Evolutionary conservation across 768 basidiomycete genomes (phyloP), one percentile per base, ranked within the genome.

Genomic region (Russula compacta): DNA sequence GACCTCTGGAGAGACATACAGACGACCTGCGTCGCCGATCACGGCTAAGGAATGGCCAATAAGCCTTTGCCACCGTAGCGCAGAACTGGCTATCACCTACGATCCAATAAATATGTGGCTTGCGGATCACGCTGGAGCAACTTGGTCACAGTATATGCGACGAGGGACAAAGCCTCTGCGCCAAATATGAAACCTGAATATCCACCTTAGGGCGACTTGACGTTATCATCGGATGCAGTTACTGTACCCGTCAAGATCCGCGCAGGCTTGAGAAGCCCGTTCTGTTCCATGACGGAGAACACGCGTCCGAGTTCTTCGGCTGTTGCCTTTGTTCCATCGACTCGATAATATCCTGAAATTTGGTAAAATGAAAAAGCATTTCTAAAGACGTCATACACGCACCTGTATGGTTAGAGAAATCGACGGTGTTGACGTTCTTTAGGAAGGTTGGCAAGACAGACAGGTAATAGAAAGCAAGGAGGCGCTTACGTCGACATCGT

Each of bases 321-420:
- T 3, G 81, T 84, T 6, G 92, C 83, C 69, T 83, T 89, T 29
- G 86, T 82, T 0, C 97, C 95, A 38, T 88, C 87, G 50, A 82
- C 82, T 44, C 83, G 81, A 15, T 86, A 84, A 75, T 98, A 98
- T 7, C 92, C 94, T 95, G 36, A 35, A n/a, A 36, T 12, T 51
- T 47, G 21, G 32, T 12, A 19, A 33, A n/a, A 39, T 36, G 38
- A 32, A n/a, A 15, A 35, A 33, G 36, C 49, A 32, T 43, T 29
- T 19, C 12, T 24, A 24, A 19, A 24, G 48, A 29, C 29, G 14
- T 47, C 19, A 35, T 6, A 7, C 17, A 33, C 78, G 58, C 58
- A 89, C 92, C 94, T 6, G 92, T 80, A 71, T 99, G 95, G 67
- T 98, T 99, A 8, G 91, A 91, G 71, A 89, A 98, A 68, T 97